Conservation (phyloP, 1,139 yeast species). For the Candida sojae region DNA sequence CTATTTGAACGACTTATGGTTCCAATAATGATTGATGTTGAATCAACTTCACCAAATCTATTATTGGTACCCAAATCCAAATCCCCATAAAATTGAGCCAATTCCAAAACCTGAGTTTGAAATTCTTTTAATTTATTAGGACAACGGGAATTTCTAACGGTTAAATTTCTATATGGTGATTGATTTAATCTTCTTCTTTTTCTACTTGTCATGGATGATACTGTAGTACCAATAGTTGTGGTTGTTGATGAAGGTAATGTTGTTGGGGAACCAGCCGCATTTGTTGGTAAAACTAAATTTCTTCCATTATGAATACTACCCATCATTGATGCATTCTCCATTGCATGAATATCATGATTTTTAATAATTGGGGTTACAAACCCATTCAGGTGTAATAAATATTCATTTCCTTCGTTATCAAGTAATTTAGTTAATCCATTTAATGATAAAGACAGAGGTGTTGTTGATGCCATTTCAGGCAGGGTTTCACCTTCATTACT, state of each 20-base stretch:
- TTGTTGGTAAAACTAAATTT: conserved; percentile 4
- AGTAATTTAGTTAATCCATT: conserved; percentile 9
- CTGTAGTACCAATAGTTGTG: conserved; percentile 5
- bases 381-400: conserved; percentile 17
- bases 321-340: neutral
- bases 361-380: conserved; percentile 12
- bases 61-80: conserved; percentile 14
- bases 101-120: conserved; percentile 24
- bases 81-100: conserved; percentile 23
- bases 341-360: neutral
- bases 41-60: conserved; percentile 16
- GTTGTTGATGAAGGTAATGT: conserved; percentile 6
- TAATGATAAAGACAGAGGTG: conserved; percentile 12
- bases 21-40: conserved; percentile 12
- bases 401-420: conserved; percentile 15
- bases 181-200: conserved; percentile 5
- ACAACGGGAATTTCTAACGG: conserved; percentile 15
- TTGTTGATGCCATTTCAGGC: conserved; percentile 1
- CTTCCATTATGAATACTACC: neutral
- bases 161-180: conserved; percentile 14
- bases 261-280: conserved; percentile 5
- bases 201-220: conserved; percentile 5
- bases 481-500: neutral
- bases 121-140: conserved; percentile 21
- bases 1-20: conserved; percentile 14